Evolutionary conservation across 1,284 basidiomycete species (phyloP).

Genomic region (Vanrija humicola): DNA sequence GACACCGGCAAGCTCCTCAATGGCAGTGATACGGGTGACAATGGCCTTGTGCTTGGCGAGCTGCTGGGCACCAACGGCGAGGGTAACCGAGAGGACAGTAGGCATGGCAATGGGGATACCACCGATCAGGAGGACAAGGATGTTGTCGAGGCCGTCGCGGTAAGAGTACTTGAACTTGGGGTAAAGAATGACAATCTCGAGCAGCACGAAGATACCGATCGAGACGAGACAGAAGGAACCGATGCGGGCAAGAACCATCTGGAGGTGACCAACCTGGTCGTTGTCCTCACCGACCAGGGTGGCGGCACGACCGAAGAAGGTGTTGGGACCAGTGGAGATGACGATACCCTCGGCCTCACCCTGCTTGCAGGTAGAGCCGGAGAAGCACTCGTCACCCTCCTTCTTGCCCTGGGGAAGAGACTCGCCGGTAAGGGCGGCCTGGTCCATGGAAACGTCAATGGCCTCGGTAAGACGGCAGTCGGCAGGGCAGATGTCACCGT

Average conservation of each 20-base stretch:
- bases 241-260: slow-evolving; percentile 94
- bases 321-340: slow-evolving; percentile 92
- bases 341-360: slow-evolving; percentile 96
- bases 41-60: slow-evolving; percentile 98
- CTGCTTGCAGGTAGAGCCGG: slow-evolving; percentile 95
- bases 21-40: slow-evolving; percentile 96
- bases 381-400: slow-evolving; percentile 90
- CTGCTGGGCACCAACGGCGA: slow-evolving; percentile 96
- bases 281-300: slow-evolving; percentile 93
- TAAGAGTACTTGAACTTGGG: slow-evolving; percentile 82
- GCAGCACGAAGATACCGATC: slow-evolving; percentile 87
- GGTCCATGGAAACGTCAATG: slow-evolving; percentile 93
- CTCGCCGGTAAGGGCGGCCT: slow-evolving; percentile 94
- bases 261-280: slow-evolving; percentile 93
- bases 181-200: slow-evolving; percentile 84
- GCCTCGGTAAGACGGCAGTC: slow-evolving; percentile 93
- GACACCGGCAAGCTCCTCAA: slow-evolving; percentile 94
- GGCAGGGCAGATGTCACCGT: slow-evolving; percentile 93
- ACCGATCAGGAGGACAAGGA: slow-evolving; percentile 94
- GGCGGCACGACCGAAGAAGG: slow-evolving; percentile 92
- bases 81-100: slow-evolving; percentile 90
- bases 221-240: slow-evolving; percentile 92
- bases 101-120: slow-evolving; percentile 99
- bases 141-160: slow-evolving; percentile 92
- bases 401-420: slow-evolving; percentile 89